Evolutionary conservation across 305 asterid genomes (phyloP).

Genomic region (Fraxinus greggii): DNA sequence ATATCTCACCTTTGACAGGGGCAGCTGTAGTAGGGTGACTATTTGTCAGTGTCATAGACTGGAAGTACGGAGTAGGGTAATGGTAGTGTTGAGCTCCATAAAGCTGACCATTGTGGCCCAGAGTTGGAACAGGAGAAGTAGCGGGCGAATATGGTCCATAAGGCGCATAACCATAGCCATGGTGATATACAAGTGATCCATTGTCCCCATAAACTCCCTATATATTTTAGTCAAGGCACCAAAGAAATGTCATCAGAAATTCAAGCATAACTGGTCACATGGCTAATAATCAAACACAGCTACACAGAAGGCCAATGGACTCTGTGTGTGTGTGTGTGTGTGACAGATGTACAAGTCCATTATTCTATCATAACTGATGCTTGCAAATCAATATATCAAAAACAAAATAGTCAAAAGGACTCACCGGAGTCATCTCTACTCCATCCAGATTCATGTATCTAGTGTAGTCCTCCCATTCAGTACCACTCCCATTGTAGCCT

Average conservation of each 20-base stretch:
- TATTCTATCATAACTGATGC: background rate
- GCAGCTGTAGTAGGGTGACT: slow-evolving; percentile 38
- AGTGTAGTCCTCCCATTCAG: slow-evolving; percentile 60
- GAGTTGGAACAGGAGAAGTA: slow-evolving; percentile 54
- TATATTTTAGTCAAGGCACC: background rate
- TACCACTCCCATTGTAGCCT: slow-evolving; percentile 44
- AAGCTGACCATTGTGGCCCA: slow-evolving; percentile 63
- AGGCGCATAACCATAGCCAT: slow-evolving; percentile 52
- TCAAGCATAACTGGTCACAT: background rate
- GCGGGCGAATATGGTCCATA: slow-evolving; percentile 68
- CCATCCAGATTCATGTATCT: slow-evolving; percentile 56
- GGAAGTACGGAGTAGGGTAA: slow-evolving; percentile 59
- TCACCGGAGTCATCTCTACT: slow-evolving; percentile 47
- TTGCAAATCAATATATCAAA: background rate
- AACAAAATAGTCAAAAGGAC: slow-evolving; percentile 6
- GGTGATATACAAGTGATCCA: slow-evolving; percentile 57
- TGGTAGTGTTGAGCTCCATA: slow-evolving; percentile 75
- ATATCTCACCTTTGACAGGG: slow-evolving; percentile 46
- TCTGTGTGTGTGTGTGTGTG: background rate
- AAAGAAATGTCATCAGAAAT: background rate
- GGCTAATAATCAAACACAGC: background rate
- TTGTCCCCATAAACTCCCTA: slow-evolving; percentile 68
- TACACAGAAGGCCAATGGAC: background rate
- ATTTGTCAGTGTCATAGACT: slow-evolving; percentile 42
- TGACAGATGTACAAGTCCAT: background rate